Conservation (phyloP, 139 green algal genomes). For the Coccomyxa sp. region DNA sequence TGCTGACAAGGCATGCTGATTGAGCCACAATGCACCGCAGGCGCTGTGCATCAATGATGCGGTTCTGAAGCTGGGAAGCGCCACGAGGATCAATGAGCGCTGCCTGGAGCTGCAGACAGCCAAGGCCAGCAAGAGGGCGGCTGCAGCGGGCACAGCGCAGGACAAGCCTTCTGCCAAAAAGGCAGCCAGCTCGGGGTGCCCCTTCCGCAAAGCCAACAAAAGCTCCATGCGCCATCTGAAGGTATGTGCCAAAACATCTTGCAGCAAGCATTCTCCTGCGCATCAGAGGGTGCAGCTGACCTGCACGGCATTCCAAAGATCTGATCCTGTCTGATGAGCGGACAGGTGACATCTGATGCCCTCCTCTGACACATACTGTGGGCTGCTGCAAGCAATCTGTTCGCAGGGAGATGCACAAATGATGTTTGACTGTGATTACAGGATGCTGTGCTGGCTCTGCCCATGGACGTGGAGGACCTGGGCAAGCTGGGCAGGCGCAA, state of each 20-base stretch:
- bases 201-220: not conserved
- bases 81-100: conserved; percentile 77
- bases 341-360: no score
- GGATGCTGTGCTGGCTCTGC: conserved; percentile 47
- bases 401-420: no score
- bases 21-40: conserved; percentile 17
- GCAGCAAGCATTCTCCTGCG: no score
- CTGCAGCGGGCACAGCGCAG: not conserved
- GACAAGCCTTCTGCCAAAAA: not conserved
- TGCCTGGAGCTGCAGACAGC: conserved; percentile 83
- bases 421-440: no score
- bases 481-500: conserved; percentile 36
- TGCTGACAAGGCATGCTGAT: not conserved
- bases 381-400: no score
- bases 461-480: conserved; percentile 94
- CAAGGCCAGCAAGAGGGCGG: not conserved
- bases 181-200: not conserved
- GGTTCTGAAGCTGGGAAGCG: conserved; percentile 41
- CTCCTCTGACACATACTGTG: no score
- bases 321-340: no score
- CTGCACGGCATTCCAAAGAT: no score
- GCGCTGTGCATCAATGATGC: conserved; percentile 86
- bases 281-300: no score
- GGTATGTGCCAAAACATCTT: not conserved
- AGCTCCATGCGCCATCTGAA: not conserved